Base-by-base conservation (phyloP, 805 yeast genomes). In the Candida arabinofermentans region DNA sequence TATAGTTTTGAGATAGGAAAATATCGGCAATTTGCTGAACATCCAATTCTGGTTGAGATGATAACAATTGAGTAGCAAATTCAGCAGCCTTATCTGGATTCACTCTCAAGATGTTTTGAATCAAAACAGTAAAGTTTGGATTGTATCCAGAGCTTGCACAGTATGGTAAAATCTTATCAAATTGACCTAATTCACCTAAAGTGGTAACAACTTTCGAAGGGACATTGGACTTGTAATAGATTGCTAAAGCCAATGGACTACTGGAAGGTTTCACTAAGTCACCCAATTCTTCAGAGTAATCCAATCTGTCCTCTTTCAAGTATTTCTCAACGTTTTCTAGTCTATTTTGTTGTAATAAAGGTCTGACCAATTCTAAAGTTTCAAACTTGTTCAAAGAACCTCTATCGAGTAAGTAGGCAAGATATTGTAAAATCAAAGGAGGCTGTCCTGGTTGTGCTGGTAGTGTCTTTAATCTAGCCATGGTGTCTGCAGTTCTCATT, bases 81-180 rank as follows among this genome's bases (percentile, higher is more conserved):
- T 93, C 99, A 31, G 96, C 86, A 22, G 97, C 99, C 65, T 88
- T 87, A 58, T 93, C 99, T n/a, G 99, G 96, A 63, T 86, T 89
- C 21, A 86, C 80, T 65, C 98, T 82, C 36, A 91, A 81, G 55
- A 93, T 77, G 66, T 87, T 86, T 62, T 95, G 96, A 55, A 93
- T 79, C 67, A 93, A 74, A 46, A 86, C 83, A 37, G 93, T 79
- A 65, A 80, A 93, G 67, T 93, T 95, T 46, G 99, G 97, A 54
- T 78, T 75, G 69, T 84, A 93, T 48, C 81, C 80, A 44, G 84
- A 93, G 69, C 88, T 87, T 66, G 86, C 84, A 66, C 96, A 85
- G 68, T 86, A 93, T 40, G 99, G 97, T 51, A 89, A 67, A 50
- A 93, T 93, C 71, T 90, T 91, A 61, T 90, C 99, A 62, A 88